Evolutionary conservation across 2,329 filamentous ascomycete species (phyloP).

Genomic region (Aureobasidium sp.): DNA sequence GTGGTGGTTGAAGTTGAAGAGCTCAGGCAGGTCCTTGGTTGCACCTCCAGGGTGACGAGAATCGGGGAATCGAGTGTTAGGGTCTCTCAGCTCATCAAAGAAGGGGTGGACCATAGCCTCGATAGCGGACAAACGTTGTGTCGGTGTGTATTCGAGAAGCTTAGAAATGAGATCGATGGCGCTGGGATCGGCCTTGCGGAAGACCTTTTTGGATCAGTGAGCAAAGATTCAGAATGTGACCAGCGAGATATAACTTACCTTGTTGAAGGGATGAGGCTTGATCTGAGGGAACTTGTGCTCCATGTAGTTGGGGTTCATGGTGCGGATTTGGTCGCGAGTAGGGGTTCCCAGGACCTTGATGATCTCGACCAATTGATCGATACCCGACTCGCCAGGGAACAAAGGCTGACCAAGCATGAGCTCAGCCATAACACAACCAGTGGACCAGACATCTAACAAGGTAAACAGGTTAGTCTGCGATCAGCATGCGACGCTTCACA

Average conservation of each 20-base stretch:
- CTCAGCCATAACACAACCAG: constrained; percentile 98
- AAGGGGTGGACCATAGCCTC: constrained; percentile 98
- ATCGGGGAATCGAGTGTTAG: constrained; percentile 83
- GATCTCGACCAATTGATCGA: constrained; percentile 97
- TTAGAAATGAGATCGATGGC: constrained; percentile 93
- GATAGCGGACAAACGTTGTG: constrained; percentile 83
- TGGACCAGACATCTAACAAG: constrained; percentile 88
- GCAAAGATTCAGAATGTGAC: neutral
- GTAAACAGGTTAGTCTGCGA: neutral
- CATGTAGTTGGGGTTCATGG: constrained; percentile 99
- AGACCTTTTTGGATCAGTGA: constrained; percentile 51
- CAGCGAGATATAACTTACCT: constrained; percentile 41
- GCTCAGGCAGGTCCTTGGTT: constrained; percentile 69
- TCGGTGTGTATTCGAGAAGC: constrained; percentile 93
- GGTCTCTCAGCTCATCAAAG: constrained; percentile 93
- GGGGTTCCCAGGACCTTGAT: constrained; percentile 98
- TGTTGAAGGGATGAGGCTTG: constrained; percentile 98
- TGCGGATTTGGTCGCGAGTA: constrained; percentile 94
- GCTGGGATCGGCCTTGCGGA: constrained; percentile 87
- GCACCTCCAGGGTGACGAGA: constrained; percentile 80
- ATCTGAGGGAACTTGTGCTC: constrained; percentile 99
- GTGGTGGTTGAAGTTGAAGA: constrained; percentile 92
- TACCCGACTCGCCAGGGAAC: constrained; percentile 96
- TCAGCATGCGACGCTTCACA: neutral
- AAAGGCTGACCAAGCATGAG: constrained; percentile 97